Percentiles rank a stretch among this genome's conserved stretches.
These are phyloP conservation scores for Nannochloropsis salina DNA, from an alignment of 108 stramenopile genomes.

Conservation along the genomic window DNA sequence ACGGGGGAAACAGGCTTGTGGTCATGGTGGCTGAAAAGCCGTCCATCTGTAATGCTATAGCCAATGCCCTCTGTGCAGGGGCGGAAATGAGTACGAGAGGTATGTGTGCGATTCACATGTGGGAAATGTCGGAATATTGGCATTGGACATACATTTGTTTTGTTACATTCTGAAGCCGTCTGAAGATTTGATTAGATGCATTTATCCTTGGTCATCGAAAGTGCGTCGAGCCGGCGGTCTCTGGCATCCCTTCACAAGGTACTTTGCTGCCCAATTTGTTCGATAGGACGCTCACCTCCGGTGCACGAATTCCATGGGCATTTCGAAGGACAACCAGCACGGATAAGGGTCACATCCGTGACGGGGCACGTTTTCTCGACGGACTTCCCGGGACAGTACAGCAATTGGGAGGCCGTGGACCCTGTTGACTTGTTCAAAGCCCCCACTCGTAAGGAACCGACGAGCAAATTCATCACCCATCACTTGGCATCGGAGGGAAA, in stretches of 20 bases:
- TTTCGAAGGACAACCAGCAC: constrained; percentile 25
- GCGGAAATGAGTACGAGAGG: background rate
- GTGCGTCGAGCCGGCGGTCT: no score
- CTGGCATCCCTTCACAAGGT: no score
- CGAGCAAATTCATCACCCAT: constrained; percentile 66
- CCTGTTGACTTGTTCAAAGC: constrained; percentile 62
- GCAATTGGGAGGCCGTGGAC: constrained; percentile 33
- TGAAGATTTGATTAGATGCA: no score
- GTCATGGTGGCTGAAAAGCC: constrained; percentile 47
- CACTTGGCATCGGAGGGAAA: constrained; percentile 69
- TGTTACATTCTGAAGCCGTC: no score
- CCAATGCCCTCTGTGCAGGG: constrained; percentile 21
- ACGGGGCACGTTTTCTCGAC: constrained; percentile 35
- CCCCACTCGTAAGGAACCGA: constrained; percentile 65
- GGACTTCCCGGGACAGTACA: constrained; percentile 33
- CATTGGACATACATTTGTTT: no score
- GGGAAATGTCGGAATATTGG: background rate
- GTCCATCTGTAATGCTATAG: constrained; percentile 35
- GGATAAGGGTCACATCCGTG: constrained; percentile 29
- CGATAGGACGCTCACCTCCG: background rate
- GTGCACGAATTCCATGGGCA: constrained; percentile 30
- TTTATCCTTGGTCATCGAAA: no score
- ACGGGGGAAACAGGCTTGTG: background rate
- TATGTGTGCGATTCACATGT: background rate
- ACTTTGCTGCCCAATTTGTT: background rate